Conservation (phyloP, 257 asterid species). For the Lycium ferocissimum region DNA sequence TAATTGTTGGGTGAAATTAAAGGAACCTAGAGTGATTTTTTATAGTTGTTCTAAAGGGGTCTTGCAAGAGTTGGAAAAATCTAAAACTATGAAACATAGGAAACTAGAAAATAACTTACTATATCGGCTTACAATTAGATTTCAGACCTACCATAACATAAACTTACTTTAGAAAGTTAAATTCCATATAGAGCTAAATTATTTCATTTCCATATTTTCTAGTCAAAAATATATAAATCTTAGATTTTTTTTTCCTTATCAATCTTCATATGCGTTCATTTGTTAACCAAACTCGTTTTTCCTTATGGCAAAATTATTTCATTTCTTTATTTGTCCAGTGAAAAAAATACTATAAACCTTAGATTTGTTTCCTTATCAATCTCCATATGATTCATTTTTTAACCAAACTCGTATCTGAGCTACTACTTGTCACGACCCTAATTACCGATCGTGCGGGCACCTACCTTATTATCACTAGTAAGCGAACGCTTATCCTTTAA, state of each 20-base stretch:
- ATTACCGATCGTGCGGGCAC: too few relatives aligned
- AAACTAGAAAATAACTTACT: background rate
- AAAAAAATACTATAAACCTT: too few relatives aligned
- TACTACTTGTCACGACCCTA: too few relatives aligned
- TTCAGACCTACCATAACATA: background rate
- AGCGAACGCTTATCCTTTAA: too few relatives aligned
- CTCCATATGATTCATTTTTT: too few relatives aligned
- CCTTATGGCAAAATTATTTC: too few relatives aligned
- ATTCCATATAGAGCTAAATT: background rate
- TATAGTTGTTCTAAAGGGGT: background rate
- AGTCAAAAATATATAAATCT: background rate
- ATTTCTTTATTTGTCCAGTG: too few relatives aligned
- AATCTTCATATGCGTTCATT: background rate
- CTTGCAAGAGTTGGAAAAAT: too few relatives aligned
- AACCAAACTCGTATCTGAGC: background rate
- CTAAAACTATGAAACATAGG: too few relatives aligned
- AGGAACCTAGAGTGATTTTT: background rate
- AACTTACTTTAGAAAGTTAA: too few relatives aligned
- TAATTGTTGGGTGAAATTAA: background rate
- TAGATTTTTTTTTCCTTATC: background rate
- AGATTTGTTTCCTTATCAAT: too few relatives aligned
- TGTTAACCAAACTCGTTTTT: background rate
- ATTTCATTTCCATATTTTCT: background rate
- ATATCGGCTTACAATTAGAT: background rate
- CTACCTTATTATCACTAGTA: too few relatives aligned